A percentile compares a stretch with the other conserved stretches of the same genome.
These are phyloP conservation scores for Phytophthora sp. DNA, from an alignment of 352 stramenopile genomes.

Conservation along the genomic window DNA sequence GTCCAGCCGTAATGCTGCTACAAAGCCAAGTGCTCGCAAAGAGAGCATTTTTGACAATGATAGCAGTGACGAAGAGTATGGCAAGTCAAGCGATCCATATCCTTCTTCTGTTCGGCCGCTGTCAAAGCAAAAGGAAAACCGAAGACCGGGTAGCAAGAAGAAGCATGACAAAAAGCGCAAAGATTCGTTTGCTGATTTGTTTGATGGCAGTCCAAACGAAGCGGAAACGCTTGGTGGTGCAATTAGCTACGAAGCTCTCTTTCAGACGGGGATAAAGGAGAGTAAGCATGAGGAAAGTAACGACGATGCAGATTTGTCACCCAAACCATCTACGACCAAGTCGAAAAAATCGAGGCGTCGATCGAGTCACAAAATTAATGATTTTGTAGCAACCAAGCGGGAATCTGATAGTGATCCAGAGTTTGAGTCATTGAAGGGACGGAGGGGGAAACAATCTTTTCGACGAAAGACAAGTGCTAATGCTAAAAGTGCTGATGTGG, in stretches of 20 bases:
- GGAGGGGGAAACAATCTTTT: conserved; percentile 14
- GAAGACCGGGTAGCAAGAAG: conserved; percentile 21
- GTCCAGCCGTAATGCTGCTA: not conserved
- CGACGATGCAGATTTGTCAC: conserved; percentile 11
- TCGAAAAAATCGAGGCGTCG: conserved; percentile 11
- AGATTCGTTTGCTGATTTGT: conserved; percentile 80
- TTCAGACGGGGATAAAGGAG: conserved; percentile 29
- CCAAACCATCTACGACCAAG: conserved; percentile 7
- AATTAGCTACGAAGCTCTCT: conserved; percentile 65
- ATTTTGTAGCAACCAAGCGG: not conserved
- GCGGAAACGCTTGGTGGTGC: conserved; percentile 26
- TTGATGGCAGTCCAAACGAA: conserved; percentile 57
- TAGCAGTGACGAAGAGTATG: conserved; percentile 52
- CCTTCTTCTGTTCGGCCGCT: conserved; percentile 1
- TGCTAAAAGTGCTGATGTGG: not conserved
- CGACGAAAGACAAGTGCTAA: conserved; percentile 5
- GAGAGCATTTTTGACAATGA: conserved; percentile 78
- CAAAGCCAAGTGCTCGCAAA: conserved; percentile 42
- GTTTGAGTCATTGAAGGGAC: conserved; percentile 22
- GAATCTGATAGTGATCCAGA: conserved; percentile 22
- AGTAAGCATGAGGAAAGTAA: conserved; percentile 25
- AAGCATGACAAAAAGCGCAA: conserved; percentile 42
- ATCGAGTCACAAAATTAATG: conserved; percentile 27
- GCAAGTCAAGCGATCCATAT: conserved; percentile 20
- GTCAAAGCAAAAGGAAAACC: conserved; percentile 11